Conservation (phyloP, 257 asterid genomes). For the Prunella vulgaris region DNA sequence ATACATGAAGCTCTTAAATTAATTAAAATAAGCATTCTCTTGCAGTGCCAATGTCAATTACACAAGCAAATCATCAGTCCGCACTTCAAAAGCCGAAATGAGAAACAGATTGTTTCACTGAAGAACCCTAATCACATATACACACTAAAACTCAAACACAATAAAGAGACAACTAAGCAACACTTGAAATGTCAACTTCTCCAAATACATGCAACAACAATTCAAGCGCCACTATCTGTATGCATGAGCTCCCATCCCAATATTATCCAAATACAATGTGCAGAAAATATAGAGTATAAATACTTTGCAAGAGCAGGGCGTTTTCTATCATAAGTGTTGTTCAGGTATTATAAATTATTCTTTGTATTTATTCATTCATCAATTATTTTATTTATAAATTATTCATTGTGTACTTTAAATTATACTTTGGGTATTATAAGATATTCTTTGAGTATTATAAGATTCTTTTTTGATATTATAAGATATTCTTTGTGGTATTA, state of each 20-base stretch:
- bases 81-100: background rate
- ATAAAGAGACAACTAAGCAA: background rate
- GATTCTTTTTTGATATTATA: too few species aligned
- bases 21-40: background rate
- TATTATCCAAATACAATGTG: background rate
- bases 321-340: too few species aligned
- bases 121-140: background rate
- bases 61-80: background rate
- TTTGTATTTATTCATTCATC: too few species aligned
- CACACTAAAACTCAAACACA: background rate
- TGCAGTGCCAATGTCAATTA: background rate
- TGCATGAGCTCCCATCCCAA: slow-evolving; percentile 3
- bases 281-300: background rate
- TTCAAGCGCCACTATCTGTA: background rate
- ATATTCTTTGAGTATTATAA: too few species aligned
- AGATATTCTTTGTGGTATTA: too few species aligned
- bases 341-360: too few species aligned
- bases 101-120: background rate
- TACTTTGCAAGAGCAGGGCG: slow-evolving; percentile 99
- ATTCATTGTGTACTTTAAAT: too few species aligned
- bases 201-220: background rate
- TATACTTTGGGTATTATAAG: too few species aligned
- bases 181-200: slow-evolving; percentile 31
- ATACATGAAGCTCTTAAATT: background rate
- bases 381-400: too few species aligned